phyloP scores from a whole-genome alignment of 2,329 filamentous ascomycete species.

The Trichoderma breve region DNA sequence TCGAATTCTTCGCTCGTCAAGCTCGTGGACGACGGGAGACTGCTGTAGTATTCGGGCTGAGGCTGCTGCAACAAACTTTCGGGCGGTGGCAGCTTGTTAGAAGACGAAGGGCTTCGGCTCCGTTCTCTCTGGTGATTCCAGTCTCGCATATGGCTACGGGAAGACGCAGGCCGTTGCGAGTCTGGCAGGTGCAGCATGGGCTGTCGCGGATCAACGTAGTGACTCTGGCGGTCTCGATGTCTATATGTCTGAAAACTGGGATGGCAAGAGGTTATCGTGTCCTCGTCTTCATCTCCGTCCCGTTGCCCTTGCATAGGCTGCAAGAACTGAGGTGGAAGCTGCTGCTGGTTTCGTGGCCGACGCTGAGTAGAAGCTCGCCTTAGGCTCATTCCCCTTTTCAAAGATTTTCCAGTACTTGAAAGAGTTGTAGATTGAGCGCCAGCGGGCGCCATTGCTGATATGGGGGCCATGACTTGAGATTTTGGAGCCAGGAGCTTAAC shows the following conservation, averaged over 20 bases:
- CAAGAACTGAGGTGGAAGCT: neutral
- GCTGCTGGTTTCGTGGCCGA: constrained; percentile 6
- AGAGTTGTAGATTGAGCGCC: neutral
- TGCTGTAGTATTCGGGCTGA: constrained; percentile 22
- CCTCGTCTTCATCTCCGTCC: constrained; percentile 13
- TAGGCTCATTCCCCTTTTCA: neutral
- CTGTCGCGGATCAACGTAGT: constrained; percentile 25
- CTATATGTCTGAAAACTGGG: constrained; percentile 20
- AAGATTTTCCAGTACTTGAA: neutral
- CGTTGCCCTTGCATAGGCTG: constrained; percentile 1
- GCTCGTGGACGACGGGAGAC: constrained; percentile 28
- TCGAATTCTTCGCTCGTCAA: constrained; percentile 47
- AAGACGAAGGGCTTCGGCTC: constrained; percentile 15
- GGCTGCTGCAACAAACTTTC: constrained; percentile 23
- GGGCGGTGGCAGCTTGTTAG: constrained; percentile 26
- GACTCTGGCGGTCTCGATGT: constrained; percentile 25
- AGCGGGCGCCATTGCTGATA: neutral
- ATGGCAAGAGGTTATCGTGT: constrained; percentile 11
- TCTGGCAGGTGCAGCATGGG: constrained; percentile 20
- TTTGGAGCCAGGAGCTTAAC: neutral
- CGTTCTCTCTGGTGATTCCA: constrained; percentile 18
- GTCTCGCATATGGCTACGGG: constrained; percentile 26
- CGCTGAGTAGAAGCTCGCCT: constrained; percentile 13
- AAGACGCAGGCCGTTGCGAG: constrained; percentile 29
- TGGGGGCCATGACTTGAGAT: neutral